Conservation (phyloP, 441 rosid species). For the Pelargonium hybrid region DNA sequence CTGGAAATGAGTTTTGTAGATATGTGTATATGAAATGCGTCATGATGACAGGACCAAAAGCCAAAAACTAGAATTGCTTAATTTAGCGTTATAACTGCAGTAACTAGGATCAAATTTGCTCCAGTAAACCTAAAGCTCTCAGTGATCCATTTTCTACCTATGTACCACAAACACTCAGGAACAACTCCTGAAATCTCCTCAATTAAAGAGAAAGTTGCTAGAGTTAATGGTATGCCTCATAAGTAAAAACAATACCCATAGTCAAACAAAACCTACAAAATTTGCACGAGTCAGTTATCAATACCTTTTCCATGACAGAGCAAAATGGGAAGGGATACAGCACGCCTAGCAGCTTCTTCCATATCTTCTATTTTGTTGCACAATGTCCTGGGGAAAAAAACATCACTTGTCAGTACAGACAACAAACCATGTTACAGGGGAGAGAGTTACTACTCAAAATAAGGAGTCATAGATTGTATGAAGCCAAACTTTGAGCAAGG, state of each 20-base stretch:
- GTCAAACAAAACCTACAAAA: not conserved
- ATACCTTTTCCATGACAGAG: slow-evolving; percentile 40
- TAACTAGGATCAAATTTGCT: not conserved
- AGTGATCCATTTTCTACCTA: not conserved
- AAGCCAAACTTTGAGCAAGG: slow-evolving; percentile 40
- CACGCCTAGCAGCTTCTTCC: slow-evolving; percentile 36
- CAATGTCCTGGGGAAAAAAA: slow-evolving; percentile 28
- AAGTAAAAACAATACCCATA: not conserved
- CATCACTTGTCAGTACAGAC: not conserved
- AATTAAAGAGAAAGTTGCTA: not conserved
- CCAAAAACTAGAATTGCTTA: not conserved
- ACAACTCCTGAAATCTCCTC: not conserved
- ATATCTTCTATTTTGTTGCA: slow-evolving; percentile 37
- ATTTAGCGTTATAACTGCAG: not conserved
- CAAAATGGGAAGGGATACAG: slow-evolving; percentile 38
- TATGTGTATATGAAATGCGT: not conserved
- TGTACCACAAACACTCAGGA: not conserved
- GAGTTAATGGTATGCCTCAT: not conserved
- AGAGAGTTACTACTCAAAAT: not conserved
- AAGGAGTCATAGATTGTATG: not conserved
- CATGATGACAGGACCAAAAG: not conserved
- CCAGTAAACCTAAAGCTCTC: not conserved
- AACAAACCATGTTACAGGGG: not conserved
- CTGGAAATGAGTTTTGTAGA: not conserved
- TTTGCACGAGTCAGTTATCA: not conserved